Conservation (phyloP, 768 basidiomycete genomes). For the Lentinula sp. region DNA sequence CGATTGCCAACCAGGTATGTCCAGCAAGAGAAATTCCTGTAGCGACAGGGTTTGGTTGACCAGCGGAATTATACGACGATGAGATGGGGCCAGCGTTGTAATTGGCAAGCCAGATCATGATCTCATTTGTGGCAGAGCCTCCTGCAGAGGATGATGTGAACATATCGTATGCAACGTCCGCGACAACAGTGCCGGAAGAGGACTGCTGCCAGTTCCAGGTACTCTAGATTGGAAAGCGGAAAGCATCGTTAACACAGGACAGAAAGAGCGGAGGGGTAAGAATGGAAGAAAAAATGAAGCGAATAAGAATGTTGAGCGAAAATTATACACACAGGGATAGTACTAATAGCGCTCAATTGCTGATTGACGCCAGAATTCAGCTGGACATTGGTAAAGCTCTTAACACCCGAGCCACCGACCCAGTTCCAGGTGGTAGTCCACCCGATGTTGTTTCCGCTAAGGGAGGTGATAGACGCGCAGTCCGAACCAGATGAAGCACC, state of each 20-base stretch:
- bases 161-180: conserved; percentile 56
- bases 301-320: background rate
- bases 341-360: conserved; percentile 45
- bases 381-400: conserved; percentile 57
- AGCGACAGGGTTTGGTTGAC: conserved; percentile 39
- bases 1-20: conserved; percentile 34
- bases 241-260: background rate
- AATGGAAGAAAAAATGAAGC: background rate
- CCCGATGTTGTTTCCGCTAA: conserved; percentile 20
- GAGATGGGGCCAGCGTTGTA: conserved; percentile 56
- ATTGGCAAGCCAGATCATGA: conserved; percentile 67
- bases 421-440: conserved; percentile 39
- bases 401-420: conserved; percentile 44
- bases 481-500: conserved; percentile 30
- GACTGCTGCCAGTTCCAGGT: conserved; percentile 53
- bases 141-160: conserved; percentile 51
- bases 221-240: conserved; percentile 24
- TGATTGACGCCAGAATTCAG: conserved; percentile 44
- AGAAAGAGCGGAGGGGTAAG: background rate
- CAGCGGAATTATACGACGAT: conserved; percentile 34
- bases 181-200: conserved; percentile 33
- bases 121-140: conserved; percentile 40
- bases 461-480: conserved; percentile 28
- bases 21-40: conserved; percentile 41
- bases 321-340: conserved; percentile 44